Evolutionary conservation across 805 yeast species (phyloP), one percentile per base, ranked within the genome.

Genomic region (Wickerhamomyces canadensis): DNA sequence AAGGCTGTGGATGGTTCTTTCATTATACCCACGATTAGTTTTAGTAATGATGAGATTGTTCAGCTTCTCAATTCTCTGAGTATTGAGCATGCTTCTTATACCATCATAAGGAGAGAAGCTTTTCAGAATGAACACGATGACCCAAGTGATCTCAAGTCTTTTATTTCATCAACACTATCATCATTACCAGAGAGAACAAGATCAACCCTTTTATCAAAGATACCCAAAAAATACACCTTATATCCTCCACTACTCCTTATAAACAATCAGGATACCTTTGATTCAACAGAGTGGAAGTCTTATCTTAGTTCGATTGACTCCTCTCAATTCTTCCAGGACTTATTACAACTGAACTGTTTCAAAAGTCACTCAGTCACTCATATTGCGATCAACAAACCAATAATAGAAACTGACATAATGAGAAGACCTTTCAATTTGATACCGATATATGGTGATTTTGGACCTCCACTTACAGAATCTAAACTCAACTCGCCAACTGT

Each of bases 341-440:
- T 42, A 6, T 40, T 68, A 40, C 36, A 60, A 31, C 14, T 16
- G 12, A 19, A 40, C 37, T 31, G 37, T 15, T 48, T 52, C 23
- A 27, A 34, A 14, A 31, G 25, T n/a, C n/a, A n/a, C 24, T 51
- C 54, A 4, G 37, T 59, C 28, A 74, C 87, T 0, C 89, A 84
- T 47, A 56, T 84, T 5, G 95, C 95, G 0, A 57, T 77, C 5
- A 85, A 86, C 47, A 72, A 68, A 41, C 93, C 94, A 0, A 84
- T 86, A 12, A 51, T 60, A 3, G 69, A 67, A 34, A 46, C 61
- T 4, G 84, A 81, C 45, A 57, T 61, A 5, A 70, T 79, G 70
- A 61, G 96, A 28, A 56, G 80, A 23, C 95, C 96, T 0, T 62
- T 73, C 41, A 70, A 76, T 34, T 58, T 87, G 5, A 43, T 60